These are phyloP conservation scores for Phycomyces blakesleeanus DNA, from an alignment of 192 early-diverging fungal species.

Conservation along the genomic window DNA sequence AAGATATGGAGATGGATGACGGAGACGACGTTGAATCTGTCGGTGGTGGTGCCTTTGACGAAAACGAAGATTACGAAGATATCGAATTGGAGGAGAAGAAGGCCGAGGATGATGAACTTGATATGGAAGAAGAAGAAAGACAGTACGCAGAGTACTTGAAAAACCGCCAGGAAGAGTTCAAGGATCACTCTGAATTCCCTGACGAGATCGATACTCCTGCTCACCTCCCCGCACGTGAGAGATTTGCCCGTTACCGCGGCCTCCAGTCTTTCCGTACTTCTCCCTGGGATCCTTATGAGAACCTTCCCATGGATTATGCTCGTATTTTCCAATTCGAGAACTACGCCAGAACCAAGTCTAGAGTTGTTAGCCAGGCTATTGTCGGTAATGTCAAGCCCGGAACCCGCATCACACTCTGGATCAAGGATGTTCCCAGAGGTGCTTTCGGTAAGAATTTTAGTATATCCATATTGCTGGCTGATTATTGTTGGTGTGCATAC, in stretches of 20 bases:
- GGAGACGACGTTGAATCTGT: conserved; percentile 38
- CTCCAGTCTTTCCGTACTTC: conserved; percentile 92
- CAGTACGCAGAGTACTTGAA: conserved; percentile 59
- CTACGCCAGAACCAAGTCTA: conserved; percentile 74
- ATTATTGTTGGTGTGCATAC: background rate
- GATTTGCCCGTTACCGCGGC: conserved; percentile 94
- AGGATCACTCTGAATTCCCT: conserved; percentile 85
- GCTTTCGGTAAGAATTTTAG: conserved; percentile 39
- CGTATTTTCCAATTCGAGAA: conserved; percentile 97
- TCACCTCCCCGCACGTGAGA: conserved; percentile 72
- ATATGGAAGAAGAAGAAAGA: conserved; percentile 39
- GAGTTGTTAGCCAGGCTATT: conserved; percentile 57
- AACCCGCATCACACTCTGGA: conserved; percentile 67
- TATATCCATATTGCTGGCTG: no score
- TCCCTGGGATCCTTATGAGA: conserved; percentile 98
- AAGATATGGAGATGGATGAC: conserved; percentile 29
- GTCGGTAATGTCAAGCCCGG: conserved; percentile 55
- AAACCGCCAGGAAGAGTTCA: conserved; percentile 58
- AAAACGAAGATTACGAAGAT: conserved; percentile 53
- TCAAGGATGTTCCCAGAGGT: conserved; percentile 62
- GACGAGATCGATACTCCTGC: conserved; percentile 96
- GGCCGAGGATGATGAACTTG: conserved; percentile 25
- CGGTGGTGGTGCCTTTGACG: conserved; percentile 34
- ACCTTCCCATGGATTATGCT: conserved; percentile 92
- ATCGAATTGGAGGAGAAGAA: conserved; percentile 39